Evolutionary conservation across 2,329 filamentous ascomycete genomes (phyloP).

Genomic region (Pseudogymnoascus sp.): DNA sequence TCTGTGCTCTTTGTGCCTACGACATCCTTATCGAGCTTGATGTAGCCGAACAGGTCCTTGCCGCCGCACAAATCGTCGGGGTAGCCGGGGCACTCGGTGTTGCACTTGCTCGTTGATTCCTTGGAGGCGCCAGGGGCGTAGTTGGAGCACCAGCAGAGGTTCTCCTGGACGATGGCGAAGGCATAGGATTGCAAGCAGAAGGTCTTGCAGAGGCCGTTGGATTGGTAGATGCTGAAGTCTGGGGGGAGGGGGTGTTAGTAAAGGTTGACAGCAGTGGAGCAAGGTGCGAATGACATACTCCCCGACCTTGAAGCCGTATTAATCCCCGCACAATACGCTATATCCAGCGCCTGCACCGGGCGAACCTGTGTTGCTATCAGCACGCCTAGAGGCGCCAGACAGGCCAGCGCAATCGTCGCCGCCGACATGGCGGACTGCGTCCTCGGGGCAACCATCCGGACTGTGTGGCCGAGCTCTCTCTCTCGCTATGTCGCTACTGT

Average conservation of each 20-base stretch:
- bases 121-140: slow-evolving; percentile 45
- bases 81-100: slow-evolving; percentile 59
- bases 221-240: slow-evolving; percentile 45
- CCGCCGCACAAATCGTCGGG: slow-evolving; percentile 59
- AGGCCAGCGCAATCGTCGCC: not conserved
- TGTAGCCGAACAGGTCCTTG: slow-evolving; percentile 54
- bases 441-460: slow-evolving; percentile 1
- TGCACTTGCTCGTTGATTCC: slow-evolving; percentile 42
- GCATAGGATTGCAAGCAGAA: slow-evolving; percentile 52
- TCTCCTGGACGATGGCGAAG: slow-evolving; percentile 58
- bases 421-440: slow-evolving; percentile 1
- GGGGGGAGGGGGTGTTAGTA: not conserved
- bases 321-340: not conserved
- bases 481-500: not conserved
- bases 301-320: not conserved
- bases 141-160: slow-evolving; percentile 68
- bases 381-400: not conserved
- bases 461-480: not conserved
- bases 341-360: not conserved
- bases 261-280: not conserved
- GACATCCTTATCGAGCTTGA: slow-evolving; percentile 44
- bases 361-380: not conserved
- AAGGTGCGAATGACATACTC: not conserved
- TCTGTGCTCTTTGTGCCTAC: slow-evolving; percentile 43
- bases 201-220: slow-evolving; percentile 59